phyloP scores from a whole-genome alignment of 2,329 filamentous ascomycete genomes.

The Furcasterigmium sp. region DNA sequence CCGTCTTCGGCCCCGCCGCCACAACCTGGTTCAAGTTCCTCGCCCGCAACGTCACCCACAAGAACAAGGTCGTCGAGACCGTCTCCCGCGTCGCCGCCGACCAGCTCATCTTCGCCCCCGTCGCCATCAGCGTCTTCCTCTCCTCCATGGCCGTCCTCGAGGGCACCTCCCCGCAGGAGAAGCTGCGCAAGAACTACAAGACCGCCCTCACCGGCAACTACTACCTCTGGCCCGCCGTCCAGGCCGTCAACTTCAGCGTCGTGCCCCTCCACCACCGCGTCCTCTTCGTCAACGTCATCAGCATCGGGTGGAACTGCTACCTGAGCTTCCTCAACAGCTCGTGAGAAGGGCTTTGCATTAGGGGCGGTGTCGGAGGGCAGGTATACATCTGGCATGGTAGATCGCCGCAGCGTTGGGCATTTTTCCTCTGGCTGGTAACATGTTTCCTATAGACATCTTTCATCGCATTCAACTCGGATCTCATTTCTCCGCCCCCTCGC shows the following conservation, averaged over 20 bases:
- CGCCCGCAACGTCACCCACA: constrained; percentile 60
- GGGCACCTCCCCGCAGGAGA: constrained; percentile 55
- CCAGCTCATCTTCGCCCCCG: constrained; percentile 79
- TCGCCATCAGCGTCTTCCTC: constrained; percentile 77
- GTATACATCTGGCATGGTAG: not conserved
- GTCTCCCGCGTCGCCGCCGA: constrained; percentile 73
- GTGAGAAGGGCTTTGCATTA: constrained; percentile 15
- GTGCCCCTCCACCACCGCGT: constrained; percentile 80
- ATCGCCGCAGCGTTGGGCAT: no score
- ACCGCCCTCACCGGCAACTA: constrained; percentile 77
- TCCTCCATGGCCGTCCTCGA: constrained; percentile 80
- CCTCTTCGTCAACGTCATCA: constrained; percentile 80
- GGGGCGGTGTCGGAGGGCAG: no score
- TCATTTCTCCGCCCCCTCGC: no score
- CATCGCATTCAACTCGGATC: not conserved
- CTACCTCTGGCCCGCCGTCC: constrained; percentile 82
- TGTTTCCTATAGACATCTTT: not conserved
- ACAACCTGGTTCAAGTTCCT: constrained; percentile 84
- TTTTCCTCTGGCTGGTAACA: no score
- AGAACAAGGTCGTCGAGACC: constrained; percentile 65
- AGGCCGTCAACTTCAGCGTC: constrained; percentile 82
- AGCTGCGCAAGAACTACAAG: constrained; percentile 66
- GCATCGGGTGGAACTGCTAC: constrained; percentile 61
- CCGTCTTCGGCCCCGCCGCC: constrained; percentile 80
- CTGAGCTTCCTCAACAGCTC: constrained; percentile 56